phyloP scores from a whole-genome alignment of 352 stramenopile species.

The Pythium folliculosum region DNA sequence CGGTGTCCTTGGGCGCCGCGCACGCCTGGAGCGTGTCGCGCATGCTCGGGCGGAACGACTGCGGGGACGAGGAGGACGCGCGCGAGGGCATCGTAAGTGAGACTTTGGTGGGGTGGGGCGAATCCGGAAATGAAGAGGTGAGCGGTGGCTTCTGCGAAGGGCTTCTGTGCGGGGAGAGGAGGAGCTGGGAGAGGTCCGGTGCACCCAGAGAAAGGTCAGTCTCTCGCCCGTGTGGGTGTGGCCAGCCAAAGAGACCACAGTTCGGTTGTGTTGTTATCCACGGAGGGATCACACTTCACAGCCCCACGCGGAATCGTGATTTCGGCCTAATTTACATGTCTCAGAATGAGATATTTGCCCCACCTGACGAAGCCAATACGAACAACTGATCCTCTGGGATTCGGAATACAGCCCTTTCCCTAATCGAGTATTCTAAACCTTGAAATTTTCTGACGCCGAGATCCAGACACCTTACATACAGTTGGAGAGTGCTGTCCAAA shows the following conservation, averaged over 20 bases:
- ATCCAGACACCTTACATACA: too few relatives aligned
- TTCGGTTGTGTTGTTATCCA: neutral
- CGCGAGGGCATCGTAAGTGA: neutral
- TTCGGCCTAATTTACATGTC: conserved; percentile 1
- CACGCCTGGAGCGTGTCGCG: conserved; percentile 20
- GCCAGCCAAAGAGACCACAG: neutral
- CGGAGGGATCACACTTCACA: neutral
- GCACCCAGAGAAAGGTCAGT: neutral
- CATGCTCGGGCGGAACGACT: conserved; percentile 21
- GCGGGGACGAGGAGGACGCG: neutral
- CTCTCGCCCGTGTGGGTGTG: neutral
- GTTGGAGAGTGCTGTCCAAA: too few relatives aligned
- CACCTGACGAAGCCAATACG: neutral
- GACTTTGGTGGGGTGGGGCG: neutral
- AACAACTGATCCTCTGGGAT: too few relatives aligned
- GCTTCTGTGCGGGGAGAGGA: too few relatives aligned
- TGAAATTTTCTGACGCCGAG: too few relatives aligned
- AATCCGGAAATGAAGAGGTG: conserved; percentile 10
- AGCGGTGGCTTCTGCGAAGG: too few relatives aligned
- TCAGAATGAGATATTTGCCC: conserved; percentile 16
- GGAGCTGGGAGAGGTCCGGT: neutral
- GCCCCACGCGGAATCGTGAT: neutral
- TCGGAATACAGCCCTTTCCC: neutral
- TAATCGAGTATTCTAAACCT: neutral
- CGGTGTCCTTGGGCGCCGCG: neutral